Conservation (phyloP, 1,284 basidiomycete species). For the Ustilago nuda region DNA sequence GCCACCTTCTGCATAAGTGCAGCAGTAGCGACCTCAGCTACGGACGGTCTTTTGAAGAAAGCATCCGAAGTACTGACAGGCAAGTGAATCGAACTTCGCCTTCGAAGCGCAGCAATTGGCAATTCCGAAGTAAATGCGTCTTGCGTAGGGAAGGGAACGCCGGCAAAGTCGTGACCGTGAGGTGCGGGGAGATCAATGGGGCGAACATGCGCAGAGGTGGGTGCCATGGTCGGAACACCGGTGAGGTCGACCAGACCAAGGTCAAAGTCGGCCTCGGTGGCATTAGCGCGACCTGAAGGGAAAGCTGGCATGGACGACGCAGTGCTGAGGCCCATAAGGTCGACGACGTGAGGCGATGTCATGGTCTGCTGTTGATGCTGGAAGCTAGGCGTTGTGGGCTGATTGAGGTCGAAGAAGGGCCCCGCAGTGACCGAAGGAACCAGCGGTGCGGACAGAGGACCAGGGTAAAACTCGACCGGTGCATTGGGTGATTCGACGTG, state of each 20-base stretch:
- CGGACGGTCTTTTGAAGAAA: conserved; percentile 38
- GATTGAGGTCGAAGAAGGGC: conserved; percentile 11
- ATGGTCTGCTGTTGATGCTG: conserved; percentile 16
- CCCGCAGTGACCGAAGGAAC: conserved; percentile 16
- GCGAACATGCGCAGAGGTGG: conserved; percentile 54
- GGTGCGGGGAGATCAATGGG: conserved; percentile 49
- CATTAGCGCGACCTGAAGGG: conserved; percentile 30
- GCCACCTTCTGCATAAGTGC: conserved; percentile 40
- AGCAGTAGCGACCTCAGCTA: conserved; percentile 44
- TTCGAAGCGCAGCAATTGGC: conserved; percentile 27
- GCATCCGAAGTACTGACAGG: conserved; percentile 32
- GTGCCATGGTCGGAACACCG: conserved; percentile 30
- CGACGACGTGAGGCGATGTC: conserved; percentile 28
- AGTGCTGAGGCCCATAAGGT: conserved; percentile 36
- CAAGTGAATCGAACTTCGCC: conserved; percentile 45
- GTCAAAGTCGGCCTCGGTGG: conserved; percentile 36
- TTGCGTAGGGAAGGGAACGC: conserved; percentile 47
- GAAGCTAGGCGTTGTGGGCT: conserved; percentile 2
- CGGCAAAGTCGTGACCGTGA: conserved; percentile 51
- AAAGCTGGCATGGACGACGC: conserved; percentile 6
- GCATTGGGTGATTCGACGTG: conserved; percentile 1
- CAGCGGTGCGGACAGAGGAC: conserved; percentile 24
- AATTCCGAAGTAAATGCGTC: conserved; percentile 33
- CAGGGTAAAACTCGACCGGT: conserved; percentile 18
- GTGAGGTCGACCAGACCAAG: conserved; percentile 30